These are phyloP conservation scores for Rhodosorus marinus DNA, from an alignment of 23 red algal genomes.

Conservation along the genomic window DNA sequence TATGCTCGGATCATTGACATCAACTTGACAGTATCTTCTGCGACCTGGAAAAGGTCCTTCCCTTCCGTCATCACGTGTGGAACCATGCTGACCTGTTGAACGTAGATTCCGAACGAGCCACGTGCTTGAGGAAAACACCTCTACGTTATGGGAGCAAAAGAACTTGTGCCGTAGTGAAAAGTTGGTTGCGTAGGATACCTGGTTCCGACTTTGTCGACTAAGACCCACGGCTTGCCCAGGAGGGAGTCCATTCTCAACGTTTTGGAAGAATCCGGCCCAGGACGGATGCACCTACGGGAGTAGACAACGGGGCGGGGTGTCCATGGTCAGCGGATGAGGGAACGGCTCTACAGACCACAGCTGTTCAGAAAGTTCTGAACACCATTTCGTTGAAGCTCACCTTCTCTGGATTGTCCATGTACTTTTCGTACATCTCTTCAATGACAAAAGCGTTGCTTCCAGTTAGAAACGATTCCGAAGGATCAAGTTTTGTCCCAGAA, in stretches of 20 bases:
- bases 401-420: constrained; percentile 55
- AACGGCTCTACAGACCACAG: not conserved
- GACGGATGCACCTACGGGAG: constrained; percentile 72
- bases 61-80: constrained; percentile 38
- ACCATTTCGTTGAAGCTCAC: no score
- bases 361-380: no score
- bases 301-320: no score
- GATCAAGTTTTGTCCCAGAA: constrained; percentile 59
- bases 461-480: constrained; percentile 80
- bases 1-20: constrained; percentile 95
- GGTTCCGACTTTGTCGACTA: constrained; percentile 35
- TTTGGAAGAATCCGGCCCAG: constrained; percentile 91
- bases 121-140: no score
- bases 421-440: constrained; percentile 97
- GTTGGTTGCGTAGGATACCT: no score
- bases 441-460: constrained; percentile 85
- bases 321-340: not conserved
- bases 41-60: constrained; percentile 70
- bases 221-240: constrained; percentile 68
- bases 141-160: no score
- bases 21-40: constrained; percentile 78
- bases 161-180: no score
- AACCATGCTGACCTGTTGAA: constrained; percentile 14
- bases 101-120: no score
- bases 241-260: constrained; percentile 58